Conservation (phyloP, 345 rosid genomes). For the Acer yangbiense region DNA sequence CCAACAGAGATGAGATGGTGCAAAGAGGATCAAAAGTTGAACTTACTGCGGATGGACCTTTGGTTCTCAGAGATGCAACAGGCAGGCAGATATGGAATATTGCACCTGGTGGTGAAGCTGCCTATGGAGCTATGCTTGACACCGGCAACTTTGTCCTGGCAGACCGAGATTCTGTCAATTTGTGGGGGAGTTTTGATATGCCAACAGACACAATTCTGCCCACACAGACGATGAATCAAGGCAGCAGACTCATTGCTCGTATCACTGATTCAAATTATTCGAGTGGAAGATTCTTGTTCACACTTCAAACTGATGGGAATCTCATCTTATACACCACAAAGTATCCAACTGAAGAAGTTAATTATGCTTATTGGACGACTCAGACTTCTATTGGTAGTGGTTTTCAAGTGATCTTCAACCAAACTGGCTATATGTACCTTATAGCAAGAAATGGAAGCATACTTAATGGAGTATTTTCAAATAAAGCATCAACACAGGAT, state of each 20-base stretch:
- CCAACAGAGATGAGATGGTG: slow-evolving; percentile 29
- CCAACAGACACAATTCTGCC: slow-evolving; percentile 41
- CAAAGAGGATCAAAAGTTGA: slow-evolving; percentile 30
- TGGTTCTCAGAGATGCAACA: slow-evolving; percentile 25
- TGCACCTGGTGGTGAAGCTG: neutral
- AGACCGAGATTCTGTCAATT: neutral
- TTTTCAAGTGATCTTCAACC: slow-evolving; percentile 18
- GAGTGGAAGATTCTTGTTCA: slow-evolving; percentile 27
- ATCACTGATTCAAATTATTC: slow-evolving; percentile 18
- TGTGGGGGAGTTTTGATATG: slow-evolving; percentile 29
- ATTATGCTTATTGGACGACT: neutral
- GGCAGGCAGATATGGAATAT: slow-evolving; percentile 15
- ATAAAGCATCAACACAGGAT: neutral
- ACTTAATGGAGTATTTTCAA: neutral
- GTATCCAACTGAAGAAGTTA: neutral
- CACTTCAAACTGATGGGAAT: slow-evolving; percentile 13
- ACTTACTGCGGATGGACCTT: slow-evolving; percentile 16
- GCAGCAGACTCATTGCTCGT: slow-evolving; percentile 4
- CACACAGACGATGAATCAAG: slow-evolving; percentile 15
- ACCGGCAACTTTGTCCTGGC: slow-evolving; percentile 33
- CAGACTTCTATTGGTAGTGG: neutral
- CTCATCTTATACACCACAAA: slow-evolving; percentile 19
- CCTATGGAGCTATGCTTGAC: slow-evolving; percentile 28
- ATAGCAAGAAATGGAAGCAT: slow-evolving; percentile 6
- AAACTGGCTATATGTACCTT: slow-evolving; percentile 24